Base-by-base conservation (phyloP, 768 basidiomycete genomes). In the Boletus pseudo-olivaceus region DNA sequence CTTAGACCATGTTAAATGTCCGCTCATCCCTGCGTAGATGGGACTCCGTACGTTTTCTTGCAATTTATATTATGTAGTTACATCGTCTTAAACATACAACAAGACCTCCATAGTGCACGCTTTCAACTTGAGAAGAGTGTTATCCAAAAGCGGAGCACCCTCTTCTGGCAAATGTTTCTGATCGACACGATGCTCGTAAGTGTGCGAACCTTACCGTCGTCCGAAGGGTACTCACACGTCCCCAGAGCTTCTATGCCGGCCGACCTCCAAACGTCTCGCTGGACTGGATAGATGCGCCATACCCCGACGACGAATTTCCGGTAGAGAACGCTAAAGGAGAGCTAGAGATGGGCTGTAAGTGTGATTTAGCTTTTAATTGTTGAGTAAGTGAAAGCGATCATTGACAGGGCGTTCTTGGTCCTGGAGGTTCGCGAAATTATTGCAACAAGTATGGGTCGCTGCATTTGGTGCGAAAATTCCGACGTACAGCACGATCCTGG, bases 91-190 rank as follows among this genome's bases (percentile, higher is more conserved):
- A 48, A 33, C 11, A 15, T 14, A 29, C 9, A 12, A 15, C 7
- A 49, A 88, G 85, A 88, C 64, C 70, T 87, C 34, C 78, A 84
- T 52, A 77, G 82, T 47, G 70, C 75, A 7, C 75, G 83, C 27
- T 89, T 86, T 82, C 78, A 81, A 29, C 72, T 89, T 6, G 72
- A 76, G 17, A 72, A 76, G 27, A 67, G 70, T 20, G 66, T 73
- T 38, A 65, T 72, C 17, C 73, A 82, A 54, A 72, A 75, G 51
- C 80, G 87, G 17, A 78, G 74, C 49, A 73, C 73, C 20, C 70
- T 85, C 11, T 88, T 88, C 63, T 90, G 87, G 85, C 80, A 84
- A 45, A 65, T 88, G n/a, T 88, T 85, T 61, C 59, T 73, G 26
- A 64, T 80, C 29, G 88, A 89, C 60, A 82, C 83, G 0, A 82